Evolutionary conservation across 2,329 filamentous ascomycete species (phyloP).

Genomic region (Diaporthe longicolla): DNA sequence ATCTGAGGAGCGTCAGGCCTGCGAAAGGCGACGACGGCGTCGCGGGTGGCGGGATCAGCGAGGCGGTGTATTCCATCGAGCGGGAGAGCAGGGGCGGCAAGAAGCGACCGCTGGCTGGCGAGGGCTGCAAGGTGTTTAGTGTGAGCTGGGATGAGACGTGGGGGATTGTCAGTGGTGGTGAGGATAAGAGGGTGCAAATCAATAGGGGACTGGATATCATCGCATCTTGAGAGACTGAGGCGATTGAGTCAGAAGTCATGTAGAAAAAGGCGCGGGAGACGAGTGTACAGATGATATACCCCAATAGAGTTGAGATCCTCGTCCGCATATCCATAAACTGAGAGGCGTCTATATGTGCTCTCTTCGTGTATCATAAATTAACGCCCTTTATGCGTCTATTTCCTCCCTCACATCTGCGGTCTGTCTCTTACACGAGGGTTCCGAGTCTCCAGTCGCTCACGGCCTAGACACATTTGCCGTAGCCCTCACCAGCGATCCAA

Average conservation of each 20-base stretch:
- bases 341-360: constrained; percentile 20
- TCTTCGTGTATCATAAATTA: constrained; percentile 32
- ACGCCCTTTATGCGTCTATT: constrained; percentile 8
- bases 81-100: constrained; percentile 79
- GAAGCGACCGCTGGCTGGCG: constrained; percentile 77
- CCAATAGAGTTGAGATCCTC: constrained; percentile 41
- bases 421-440: background rate
- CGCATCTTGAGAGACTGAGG: constrained; percentile 48
- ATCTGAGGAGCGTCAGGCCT: constrained; percentile 80
- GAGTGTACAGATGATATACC: constrained; percentile 44
- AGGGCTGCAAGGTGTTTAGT: constrained; percentile 90
- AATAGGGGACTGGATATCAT: constrained; percentile 76
- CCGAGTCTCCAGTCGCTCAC: background rate
- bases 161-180: constrained; percentile 91
- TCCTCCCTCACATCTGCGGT: background rate
- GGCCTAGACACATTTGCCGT: constrained; percentile 36
- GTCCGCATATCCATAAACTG: constrained; percentile 9
- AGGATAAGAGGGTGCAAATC: constrained; percentile 95
- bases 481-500: constrained; percentile 49
- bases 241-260: background rate
- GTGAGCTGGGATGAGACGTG: constrained; percentile 88
- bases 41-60: constrained; percentile 73
- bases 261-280: constrained; percentile 21
- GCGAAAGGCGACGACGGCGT: constrained; percentile 72
- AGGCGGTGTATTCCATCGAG: constrained; percentile 82